Percentiles rank a stretch among this genome's conserved stretches.
phyloP scores from a whole-genome alignment of 1,139 yeast species.

The Casaregolazyma suthepensis region DNA sequence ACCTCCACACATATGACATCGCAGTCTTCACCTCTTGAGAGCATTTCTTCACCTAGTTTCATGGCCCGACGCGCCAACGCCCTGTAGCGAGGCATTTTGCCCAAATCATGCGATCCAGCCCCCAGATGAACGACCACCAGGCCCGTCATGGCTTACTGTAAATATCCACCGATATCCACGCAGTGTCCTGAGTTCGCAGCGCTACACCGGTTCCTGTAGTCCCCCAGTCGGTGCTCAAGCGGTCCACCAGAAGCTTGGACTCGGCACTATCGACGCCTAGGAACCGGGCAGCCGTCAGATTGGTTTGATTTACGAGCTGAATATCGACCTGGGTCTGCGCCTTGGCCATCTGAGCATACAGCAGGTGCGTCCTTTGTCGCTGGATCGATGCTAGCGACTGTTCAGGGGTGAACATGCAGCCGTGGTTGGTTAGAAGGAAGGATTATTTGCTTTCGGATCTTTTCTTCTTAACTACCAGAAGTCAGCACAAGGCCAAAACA shows the following conservation, averaged over 20 bases:
- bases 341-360: constrained; percentile 12
- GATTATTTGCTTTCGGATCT: neutral
- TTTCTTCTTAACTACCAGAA: neutral
- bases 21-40: constrained; percentile 7
- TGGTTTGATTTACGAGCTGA: constrained; percentile 13
- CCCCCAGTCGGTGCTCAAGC: constrained; percentile 24
- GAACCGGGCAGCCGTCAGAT: constrained; percentile 14
- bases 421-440: neutral
- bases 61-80: constrained; percentile 21
- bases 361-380: constrained; percentile 17
- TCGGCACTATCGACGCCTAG: constrained; percentile 25
- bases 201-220: neutral
- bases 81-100: constrained; percentile 17
- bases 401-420: neutral
- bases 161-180: constrained; percentile 5
- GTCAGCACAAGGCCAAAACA: neutral
- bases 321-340: constrained; percentile 6
- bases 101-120: constrained; percentile 30
- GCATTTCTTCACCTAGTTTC: constrained; percentile 20
- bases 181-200: constrained; percentile 1
- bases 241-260: constrained; percentile 20
- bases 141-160: neutral
- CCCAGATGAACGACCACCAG: constrained; percentile 31
- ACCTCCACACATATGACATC: constrained; percentile 21
- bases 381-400: constrained; percentile 16